Evolutionary conservation across 306 rosid genomes (phyloP).

Genomic region (Acacia confusa): DNA sequence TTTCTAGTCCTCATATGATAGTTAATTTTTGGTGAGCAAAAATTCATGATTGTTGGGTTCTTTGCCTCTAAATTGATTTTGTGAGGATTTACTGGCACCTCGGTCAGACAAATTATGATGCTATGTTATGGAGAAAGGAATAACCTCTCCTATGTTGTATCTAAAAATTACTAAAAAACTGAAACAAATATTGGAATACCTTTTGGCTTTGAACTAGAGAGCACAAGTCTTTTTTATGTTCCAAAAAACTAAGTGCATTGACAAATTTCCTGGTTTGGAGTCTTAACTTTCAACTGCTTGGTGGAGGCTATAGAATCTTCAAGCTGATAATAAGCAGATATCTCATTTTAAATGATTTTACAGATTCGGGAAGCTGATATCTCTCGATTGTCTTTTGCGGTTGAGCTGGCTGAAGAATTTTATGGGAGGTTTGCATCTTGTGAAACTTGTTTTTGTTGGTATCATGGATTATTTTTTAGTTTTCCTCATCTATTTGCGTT

Average conservation of each 20-base stretch:
- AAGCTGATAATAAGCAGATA: neutral
- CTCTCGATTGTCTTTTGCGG: slow-evolving; percentile 93
- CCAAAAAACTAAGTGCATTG: neutral
- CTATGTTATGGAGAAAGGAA: slow-evolving; percentile 7
- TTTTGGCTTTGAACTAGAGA: slow-evolving; percentile 15
- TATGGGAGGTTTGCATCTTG: slow-evolving; percentile 80
- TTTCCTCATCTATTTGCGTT: slow-evolving; percentile 6
- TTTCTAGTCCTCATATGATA: neutral
- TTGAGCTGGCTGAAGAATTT: slow-evolving; percentile 99
- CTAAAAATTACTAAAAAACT: slow-evolving; percentile 4
- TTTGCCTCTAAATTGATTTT: neutral
- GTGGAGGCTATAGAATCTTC: slow-evolving; percentile 26
- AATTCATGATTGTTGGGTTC: neutral
- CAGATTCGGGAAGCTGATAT: slow-evolving; percentile 99
- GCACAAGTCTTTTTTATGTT: neutral
- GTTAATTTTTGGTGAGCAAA: slow-evolving; percentile 1
- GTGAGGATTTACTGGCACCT: neutral
- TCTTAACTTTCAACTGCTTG: slow-evolving; percentile 22
- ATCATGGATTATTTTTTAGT: neutral
- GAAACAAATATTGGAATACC: slow-evolving; percentile 12
- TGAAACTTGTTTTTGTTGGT: slow-evolving; percentile 17
- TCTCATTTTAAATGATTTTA: slow-evolving; percentile 1
- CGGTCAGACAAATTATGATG: neutral
- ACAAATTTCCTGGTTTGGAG: neutral
- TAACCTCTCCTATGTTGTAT: slow-evolving; percentile 1